Evolutionary conservation across 495 filamentous ascomycete species (phyloP), one percentile per base, ranked within the genome.

Genomic region (Staphylotrichum longicolle): DNA sequence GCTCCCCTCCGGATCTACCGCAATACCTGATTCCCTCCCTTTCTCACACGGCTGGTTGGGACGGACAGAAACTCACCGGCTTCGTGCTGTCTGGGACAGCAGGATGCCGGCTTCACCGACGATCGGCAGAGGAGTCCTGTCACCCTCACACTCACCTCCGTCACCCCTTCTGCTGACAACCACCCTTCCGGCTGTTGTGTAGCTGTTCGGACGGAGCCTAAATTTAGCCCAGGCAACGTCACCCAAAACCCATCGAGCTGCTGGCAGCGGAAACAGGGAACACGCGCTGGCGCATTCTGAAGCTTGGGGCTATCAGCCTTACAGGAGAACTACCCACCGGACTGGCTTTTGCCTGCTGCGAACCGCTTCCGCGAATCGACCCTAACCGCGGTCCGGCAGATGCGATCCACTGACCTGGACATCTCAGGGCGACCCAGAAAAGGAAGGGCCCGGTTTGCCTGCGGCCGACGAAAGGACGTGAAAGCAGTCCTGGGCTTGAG

Each of bases 161-260:
- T 6, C 49, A 30, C 42, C 46, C 34, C 44, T 8, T 12, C 37
- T 39, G 37, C 20, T 56, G 48, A 55, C 51, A 61, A 52, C 57
- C 42, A 50, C 61, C 62, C 42, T 52, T 63, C 57, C 59, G 32
- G 53, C 56, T 60, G 60, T 33, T 56, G 53, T 52, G 57, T 54
- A 57, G 63, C 61, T 70, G 60, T 65, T 51, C 57, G 48, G 53
- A 42, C 42, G 52, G 40, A 35, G 52, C 60, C 66, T 68, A 70
- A 70, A 62, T 71, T 66, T 70, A 71, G 69, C 54, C 61, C 57
- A 54, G 67, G 67, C 69, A 71, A 67, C 69, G 68, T 71, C 66
- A 70, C 64, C 55, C 45, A 35, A 39, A 32, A 32, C 27, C n/a
- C 7, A 15, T 34, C 34, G 33, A 41, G 39, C 7, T 62, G 60